Evolutionary conservation across 495 filamentous ascomycete species (phyloP).

Genomic region (Daldinia grandis): DNA sequence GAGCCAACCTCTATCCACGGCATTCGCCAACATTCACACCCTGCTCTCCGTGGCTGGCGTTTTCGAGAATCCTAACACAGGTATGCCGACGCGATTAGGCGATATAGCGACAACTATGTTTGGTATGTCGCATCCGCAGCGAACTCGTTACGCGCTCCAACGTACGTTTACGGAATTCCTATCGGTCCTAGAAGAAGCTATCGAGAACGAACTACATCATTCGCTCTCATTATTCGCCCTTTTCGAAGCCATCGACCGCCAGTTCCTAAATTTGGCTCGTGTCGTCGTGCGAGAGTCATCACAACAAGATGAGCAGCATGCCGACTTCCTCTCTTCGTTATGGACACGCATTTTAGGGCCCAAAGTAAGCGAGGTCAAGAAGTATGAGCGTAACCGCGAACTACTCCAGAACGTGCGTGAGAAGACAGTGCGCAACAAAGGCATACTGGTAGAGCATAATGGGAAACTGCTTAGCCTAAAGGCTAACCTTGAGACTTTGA

Average conservation of each 20-base stretch:
- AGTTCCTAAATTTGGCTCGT: slow-evolving; percentile 86
- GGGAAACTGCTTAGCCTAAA: slow-evolving; percentile 79
- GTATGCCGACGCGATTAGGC: slow-evolving; percentile 72
- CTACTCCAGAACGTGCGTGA: slow-evolving; percentile 78
- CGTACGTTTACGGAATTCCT: slow-evolving; percentile 89
- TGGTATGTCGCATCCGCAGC: slow-evolving; percentile 79
- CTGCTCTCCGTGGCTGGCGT: slow-evolving; percentile 72
- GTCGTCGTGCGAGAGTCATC: slow-evolving; percentile 85
- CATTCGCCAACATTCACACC: slow-evolving; percentile 80
- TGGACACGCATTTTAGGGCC: slow-evolving; percentile 86
- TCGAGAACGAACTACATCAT: slow-evolving; percentile 81
- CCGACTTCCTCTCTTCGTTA: slow-evolving; percentile 79
- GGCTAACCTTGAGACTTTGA: slow-evolving; percentile 77
- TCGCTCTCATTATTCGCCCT: slow-evolving; percentile 78
- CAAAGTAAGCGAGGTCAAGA: slow-evolving; percentile 73
- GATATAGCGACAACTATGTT: slow-evolving; percentile 72
- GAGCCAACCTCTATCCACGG: slow-evolving; percentile 66
- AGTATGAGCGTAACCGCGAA: slow-evolving; percentile 86
- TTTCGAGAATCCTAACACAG: slow-evolving; percentile 68
- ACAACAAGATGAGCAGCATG: slow-evolving; percentile 78
- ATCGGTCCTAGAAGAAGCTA: slow-evolving; percentile 85
- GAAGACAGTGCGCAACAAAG: slow-evolving; percentile 86
- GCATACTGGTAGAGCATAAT: slow-evolving; percentile 83
- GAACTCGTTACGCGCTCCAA: slow-evolving; percentile 79
- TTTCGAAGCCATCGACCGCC: slow-evolving; percentile 86